Conservation (phyloP, 306 rosid genomes). For the Sesbania bispinosa region DNA sequence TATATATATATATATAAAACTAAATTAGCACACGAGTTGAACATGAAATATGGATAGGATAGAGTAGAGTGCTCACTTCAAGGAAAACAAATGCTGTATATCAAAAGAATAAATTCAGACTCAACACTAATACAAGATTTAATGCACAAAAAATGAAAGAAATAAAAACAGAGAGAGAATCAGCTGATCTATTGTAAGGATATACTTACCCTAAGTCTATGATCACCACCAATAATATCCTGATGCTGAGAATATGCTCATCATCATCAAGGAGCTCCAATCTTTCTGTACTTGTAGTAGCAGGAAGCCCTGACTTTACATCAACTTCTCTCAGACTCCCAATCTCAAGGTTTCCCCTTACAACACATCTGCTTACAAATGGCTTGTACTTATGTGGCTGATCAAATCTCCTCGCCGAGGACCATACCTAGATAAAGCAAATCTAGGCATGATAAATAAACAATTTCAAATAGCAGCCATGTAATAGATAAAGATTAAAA, state of each 20-base stretch:
- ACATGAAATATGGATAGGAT: neutral
- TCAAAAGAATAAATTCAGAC: neutral
- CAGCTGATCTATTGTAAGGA: neutral
- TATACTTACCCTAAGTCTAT: slow-evolving; percentile 77
- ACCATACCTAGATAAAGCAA: slow-evolving; percentile 70
- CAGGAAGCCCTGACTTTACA: slow-evolving; percentile 87
- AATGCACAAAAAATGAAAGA: neutral
- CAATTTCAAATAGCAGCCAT: neutral
- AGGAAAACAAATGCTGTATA: neutral
- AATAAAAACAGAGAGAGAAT: neutral
- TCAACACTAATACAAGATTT: neutral
- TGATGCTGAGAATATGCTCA: too few relatives aligned
- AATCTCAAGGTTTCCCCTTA: slow-evolving; percentile 72
- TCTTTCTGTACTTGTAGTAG: slow-evolving; percentile 85
- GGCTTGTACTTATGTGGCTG: slow-evolving; percentile 90
- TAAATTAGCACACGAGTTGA: neutral
- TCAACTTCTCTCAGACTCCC: too few relatives aligned
- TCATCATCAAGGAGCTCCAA: slow-evolving; percentile 80
- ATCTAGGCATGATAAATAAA: slow-evolving; percentile 23
- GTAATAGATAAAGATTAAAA: neutral
- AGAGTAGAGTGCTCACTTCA: neutral
- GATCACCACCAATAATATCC: too few relatives aligned
- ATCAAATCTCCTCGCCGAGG: too few relatives aligned
- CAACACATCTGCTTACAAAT: slow-evolving; percentile 82
- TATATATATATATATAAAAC: too few relatives aligned